Evolutionary conservation across 2,329 filamentous ascomycete genomes (phyloP).

Genomic region (Metarhizium sp.): DNA sequence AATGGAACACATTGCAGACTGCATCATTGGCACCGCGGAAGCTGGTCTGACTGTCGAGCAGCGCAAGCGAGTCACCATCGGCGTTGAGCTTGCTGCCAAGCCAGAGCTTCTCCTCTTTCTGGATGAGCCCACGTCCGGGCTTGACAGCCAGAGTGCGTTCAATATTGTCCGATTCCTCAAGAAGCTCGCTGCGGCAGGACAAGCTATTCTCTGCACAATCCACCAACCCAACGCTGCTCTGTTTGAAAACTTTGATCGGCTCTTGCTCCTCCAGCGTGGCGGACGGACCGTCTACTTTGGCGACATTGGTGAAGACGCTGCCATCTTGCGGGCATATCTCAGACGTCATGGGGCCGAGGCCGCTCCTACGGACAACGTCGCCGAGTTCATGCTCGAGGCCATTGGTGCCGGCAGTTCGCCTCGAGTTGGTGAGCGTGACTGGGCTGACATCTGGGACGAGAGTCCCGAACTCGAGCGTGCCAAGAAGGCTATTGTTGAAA

Average conservation of each 20-base stretch:
- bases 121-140: constrained; percentile 69
- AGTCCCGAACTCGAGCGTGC: constrained; percentile 59
- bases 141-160: constrained; percentile 55
- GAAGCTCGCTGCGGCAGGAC: constrained; percentile 68
- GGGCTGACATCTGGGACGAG: constrained; percentile 70
- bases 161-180: constrained; percentile 72
- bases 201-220: constrained; percentile 85
- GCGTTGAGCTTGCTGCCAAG: constrained; percentile 80
- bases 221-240: constrained; percentile 81
- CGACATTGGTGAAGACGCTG: constrained; percentile 68
- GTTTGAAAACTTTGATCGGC: constrained; percentile 80
- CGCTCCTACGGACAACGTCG: constrained; percentile 45
- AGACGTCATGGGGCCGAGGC: constrained; percentile 51
- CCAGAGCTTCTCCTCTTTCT: constrained; percentile 68
- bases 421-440: constrained; percentile 65
- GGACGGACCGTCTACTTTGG: constrained; percentile 81
- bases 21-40: constrained; percentile 49
- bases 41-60: constrained; percentile 62
- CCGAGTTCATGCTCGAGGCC: constrained; percentile 80
- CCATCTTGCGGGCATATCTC: constrained; percentile 57
- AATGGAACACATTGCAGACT: constrained; percentile 50
- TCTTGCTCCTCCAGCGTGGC: constrained; percentile 69
- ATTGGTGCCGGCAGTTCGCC: constrained; percentile 67
- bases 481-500: constrained; percentile 56
- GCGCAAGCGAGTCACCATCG: constrained; percentile 76